Conservation (phyloP, 805 yeast species). For the Allodekkera sacchari region DNA sequence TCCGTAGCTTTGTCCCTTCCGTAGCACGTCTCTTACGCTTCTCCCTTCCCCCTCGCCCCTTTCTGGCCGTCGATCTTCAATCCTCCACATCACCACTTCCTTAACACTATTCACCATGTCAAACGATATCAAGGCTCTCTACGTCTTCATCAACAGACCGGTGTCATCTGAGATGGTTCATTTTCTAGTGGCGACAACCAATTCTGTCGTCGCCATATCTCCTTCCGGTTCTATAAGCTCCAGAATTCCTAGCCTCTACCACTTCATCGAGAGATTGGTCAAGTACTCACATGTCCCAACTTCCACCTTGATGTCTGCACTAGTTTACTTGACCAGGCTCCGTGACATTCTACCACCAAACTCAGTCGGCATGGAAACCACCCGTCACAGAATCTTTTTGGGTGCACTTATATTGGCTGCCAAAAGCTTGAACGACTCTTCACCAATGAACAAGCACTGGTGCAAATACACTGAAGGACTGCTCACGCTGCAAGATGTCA, state of each 20-base stretch:
- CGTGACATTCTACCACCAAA: slow-evolving; percentile 74
- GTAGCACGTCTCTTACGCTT: no score
- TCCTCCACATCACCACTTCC: background rate
- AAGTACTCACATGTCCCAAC: slow-evolving; percentile 86
- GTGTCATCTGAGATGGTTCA: slow-evolving; percentile 51
- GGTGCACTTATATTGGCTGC: slow-evolving; percentile 91
- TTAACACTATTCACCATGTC: slow-evolving; percentile 23
- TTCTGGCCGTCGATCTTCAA: no score
- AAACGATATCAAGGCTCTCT: slow-evolving; percentile 41
- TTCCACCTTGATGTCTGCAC: slow-evolving; percentile 88
- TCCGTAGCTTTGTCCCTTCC: no score
- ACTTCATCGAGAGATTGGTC: slow-evolving; percentile 67
- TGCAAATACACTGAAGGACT: slow-evolving; percentile 85
- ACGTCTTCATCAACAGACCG: slow-evolving; percentile 45
- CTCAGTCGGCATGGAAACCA: slow-evolving; percentile 87
- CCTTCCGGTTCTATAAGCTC: slow-evolving; percentile 20
- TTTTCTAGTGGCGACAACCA: slow-evolving; percentile 49
- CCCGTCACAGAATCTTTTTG: slow-evolving; percentile 85
- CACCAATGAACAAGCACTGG: slow-evolving; percentile 97
- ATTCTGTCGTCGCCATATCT: slow-evolving; percentile 42
- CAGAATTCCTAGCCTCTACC: slow-evolving; percentile 37
- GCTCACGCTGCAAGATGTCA: slow-evolving; percentile 67
- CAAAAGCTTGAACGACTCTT: slow-evolving; percentile 83
- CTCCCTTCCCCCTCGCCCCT: no score
- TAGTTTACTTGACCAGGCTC: slow-evolving; percentile 74